phyloP scores from a whole-genome alignment of 306 rosid species.

The Cucumis hystrix region DNA sequence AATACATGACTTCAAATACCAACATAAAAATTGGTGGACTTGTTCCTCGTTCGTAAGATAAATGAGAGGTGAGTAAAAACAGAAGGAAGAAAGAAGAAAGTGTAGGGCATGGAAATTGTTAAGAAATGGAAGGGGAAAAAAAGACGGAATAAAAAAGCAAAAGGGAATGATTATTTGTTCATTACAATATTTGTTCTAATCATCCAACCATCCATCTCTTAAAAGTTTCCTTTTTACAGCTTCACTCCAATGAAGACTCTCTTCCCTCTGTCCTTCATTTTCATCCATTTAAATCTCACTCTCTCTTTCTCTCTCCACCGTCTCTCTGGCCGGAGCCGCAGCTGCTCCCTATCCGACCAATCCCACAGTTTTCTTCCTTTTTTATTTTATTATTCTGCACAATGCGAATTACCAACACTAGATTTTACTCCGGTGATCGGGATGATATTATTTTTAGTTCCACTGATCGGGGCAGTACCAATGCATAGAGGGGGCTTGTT shows the following conservation, averaged over 20 bases:
- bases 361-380: background rate
- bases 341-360: background rate
- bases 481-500: slow-evolving; percentile 70
- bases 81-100: background rate
- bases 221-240: background rate
- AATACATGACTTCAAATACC: too few species aligned
- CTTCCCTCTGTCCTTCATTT: background rate
- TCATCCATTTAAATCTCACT: background rate
- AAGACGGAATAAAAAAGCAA: background rate
- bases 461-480: slow-evolving; percentile 72
- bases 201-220: background rate
- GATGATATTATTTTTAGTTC: background rate
- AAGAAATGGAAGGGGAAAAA: background rate
- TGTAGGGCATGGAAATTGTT: background rate
- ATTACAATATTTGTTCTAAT: slow-evolving; percentile 3
- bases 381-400: background rate
- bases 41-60: too few species aligned
- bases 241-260: background rate
- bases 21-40: too few species aligned
- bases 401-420: background rate
- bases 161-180: slow-evolving; percentile 5
- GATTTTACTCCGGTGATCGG: background rate
- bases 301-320: background rate
- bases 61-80: too few species aligned
- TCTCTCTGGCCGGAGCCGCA: background rate